Base-by-base conservation (phyloP, 208 protist species). In the Acanthamoeba lenticulata region DNA sequence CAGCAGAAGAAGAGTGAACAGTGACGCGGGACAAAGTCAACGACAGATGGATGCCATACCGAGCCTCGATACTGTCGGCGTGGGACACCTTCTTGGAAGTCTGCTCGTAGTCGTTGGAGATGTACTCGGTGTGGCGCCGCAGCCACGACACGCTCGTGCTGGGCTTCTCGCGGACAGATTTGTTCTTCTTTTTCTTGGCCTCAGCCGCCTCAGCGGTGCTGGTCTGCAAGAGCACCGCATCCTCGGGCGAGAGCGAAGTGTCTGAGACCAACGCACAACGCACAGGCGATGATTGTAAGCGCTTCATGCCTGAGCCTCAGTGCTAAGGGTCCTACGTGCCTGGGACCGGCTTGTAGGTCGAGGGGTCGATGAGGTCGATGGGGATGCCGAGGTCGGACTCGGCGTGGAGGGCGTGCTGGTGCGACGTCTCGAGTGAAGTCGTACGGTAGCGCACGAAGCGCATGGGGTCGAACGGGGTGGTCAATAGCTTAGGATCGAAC, bases 381-480 rank as follows among this genome's bases (percentile, higher is more conserved):
- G 40, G 40, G n/a, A 96, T 96, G 62, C 95, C 95, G 5, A 96
- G 47, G 36, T 96, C 79, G n/a, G 95, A 86, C 29, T 96, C 95
- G 1, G 72, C 90, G 2, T 92, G 52, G n/a, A 96, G 11, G 34
- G 34, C 74, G 60, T 95, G 57, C 89, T 96, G 94, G 55, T 95
- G 90, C 32, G 62, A 24, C 24, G 29, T 93, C 47, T 96, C 95
- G 19, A 96, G 55, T 19, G 95, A 96, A 38, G 95, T 96, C 2
- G 95, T 94, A 42, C 52, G 86, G 65, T 96, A 96, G 17, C 65
- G 38, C 32, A 65, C 69, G 49, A 94, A 94, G 57, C 45, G 60
- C 15, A 45, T 94, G 24, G 94, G 88, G 40, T 96, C 94, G 9
- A 94, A 85, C 62, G 81, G 86, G 47, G 86, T 57, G 5, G 74